Conservation (phyloP, 306 rosid genomes). For the Rosa lucieae region DNA sequence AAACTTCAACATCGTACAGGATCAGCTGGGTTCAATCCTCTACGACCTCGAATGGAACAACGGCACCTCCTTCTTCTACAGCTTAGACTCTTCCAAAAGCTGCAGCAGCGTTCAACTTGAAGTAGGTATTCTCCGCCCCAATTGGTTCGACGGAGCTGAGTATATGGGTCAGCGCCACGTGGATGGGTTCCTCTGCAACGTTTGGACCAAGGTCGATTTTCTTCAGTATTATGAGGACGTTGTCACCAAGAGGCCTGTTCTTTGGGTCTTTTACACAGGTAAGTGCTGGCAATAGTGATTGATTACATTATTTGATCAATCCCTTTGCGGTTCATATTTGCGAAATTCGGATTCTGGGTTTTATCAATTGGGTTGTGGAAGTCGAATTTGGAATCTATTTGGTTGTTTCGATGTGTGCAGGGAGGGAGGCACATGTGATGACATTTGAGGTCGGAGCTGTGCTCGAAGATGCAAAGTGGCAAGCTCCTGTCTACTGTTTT, state of each 20-base stretch:
- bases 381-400: background rate
- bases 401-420: constrained; percentile 33
- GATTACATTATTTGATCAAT: background rate
- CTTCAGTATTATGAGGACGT: constrained; percentile 76
- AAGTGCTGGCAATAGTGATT: background rate
- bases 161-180: constrained; percentile 68
- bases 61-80: constrained; percentile 75
- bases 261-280: constrained; percentile 82
- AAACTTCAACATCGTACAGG: constrained; percentile 83
- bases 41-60: constrained; percentile 91
- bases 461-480: constrained; percentile 79
- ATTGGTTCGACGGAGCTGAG: constrained; percentile 82
- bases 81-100: constrained; percentile 26
- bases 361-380: background rate
- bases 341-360: background rate
- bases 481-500: constrained; percentile 86
- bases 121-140: constrained; percentile 82
- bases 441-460: constrained; percentile 90
- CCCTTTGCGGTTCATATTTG: background rate
- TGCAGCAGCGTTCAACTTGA: constrained; percentile 41
- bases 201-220: constrained; percentile 88
- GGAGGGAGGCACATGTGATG: constrained; percentile 85
- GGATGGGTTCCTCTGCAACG: constrained; percentile 75
- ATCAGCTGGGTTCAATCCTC: constrained; percentile 51
- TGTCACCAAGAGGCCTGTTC: constrained; percentile 60